Conservation (phyloP, 768 basidiomycete species). For the Sporobolomyces roseus region DNA sequence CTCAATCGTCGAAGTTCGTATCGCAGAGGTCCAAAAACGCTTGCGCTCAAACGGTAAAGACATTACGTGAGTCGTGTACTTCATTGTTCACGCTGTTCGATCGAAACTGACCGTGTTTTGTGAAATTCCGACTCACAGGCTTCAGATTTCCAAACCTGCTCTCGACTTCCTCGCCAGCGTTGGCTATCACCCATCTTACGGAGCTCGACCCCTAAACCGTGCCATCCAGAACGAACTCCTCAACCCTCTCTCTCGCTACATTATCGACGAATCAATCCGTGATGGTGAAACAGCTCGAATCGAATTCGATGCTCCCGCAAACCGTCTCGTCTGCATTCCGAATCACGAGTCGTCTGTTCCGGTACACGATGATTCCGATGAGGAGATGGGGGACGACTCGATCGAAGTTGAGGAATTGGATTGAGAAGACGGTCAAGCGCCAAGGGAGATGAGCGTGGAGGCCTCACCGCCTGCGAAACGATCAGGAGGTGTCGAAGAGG, state of each 20-base stretch:
- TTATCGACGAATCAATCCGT: conserved; percentile 74
- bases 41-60: conserved; percentile 65
- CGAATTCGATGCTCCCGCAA: conserved; percentile 74
- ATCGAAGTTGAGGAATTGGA: conserved; percentile 38
- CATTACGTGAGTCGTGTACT: too few relatives aligned
- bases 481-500: neutral
- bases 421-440: conserved; percentile 27
- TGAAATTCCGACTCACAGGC: too few relatives aligned
- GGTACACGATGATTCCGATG: conserved; percentile 54
- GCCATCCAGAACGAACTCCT: conserved; percentile 87
- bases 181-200: conserved; percentile 76
- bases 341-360: conserved; percentile 70
- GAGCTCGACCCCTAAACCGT: conserved; percentile 86
- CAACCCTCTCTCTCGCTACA: conserved; percentile 79
- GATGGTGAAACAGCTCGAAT: conserved; percentile 75
- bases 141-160: conserved; percentile 71
- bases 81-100: too few relatives aligned
- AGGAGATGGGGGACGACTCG: conserved; percentile 15
- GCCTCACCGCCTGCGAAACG: neutral
- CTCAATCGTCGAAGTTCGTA: conserved; percentile 81
- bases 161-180: conserved; percentile 64
- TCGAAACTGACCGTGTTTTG: too few relatives aligned
- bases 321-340: conserved; percentile 69
- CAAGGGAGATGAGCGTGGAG: conserved; percentile 16
- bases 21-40: conserved; percentile 78